phyloP scores from a whole-genome alignment of 2,329 filamentous ascomycete species.

The Verticillium albo-atrum region DNA sequence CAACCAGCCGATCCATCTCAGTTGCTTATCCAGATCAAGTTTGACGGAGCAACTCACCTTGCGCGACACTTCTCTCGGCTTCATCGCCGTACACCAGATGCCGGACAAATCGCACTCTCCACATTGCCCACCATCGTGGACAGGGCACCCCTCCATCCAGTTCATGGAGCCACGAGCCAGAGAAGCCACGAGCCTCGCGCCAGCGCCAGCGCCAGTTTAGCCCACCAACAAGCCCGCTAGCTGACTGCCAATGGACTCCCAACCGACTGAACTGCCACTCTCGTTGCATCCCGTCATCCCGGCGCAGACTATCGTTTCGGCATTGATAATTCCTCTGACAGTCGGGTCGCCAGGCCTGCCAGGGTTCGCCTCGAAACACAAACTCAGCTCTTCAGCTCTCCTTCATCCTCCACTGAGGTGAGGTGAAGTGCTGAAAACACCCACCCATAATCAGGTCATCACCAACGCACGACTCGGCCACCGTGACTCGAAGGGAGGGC shows the following conservation, averaged over 20 bases:
- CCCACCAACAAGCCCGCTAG: not conserved
- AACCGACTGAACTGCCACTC: not conserved
- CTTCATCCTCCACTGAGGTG: too few species aligned
- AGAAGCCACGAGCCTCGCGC: not conserved
- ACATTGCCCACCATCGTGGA: too few species aligned
- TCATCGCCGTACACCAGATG: too few species aligned
- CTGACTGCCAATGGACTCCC: not conserved
- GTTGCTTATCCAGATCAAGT: too few species aligned
- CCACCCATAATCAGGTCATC: too few species aligned
- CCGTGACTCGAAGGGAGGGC: not conserved
- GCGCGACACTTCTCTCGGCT: too few species aligned
- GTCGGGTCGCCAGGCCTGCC: not conserved
- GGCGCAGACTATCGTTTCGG: not conserved
- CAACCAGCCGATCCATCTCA: too few species aligned
- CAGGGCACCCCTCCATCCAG: too few species aligned
- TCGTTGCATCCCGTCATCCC: not conserved
- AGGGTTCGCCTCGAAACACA: not conserved
- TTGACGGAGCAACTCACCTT: too few species aligned
- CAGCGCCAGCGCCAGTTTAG: not conserved
- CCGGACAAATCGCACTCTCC: too few species aligned
- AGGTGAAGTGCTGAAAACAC: not conserved
- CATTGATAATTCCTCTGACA: not conserved
- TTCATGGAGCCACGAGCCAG: too few species aligned
- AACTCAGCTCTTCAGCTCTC: not conserved
- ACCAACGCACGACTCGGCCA: not conserved